Percentiles rank a stretch among this genome's conserved stretches.
Conservation (phyloP, 2,329 filamentous ascomycete species). For the Atkinsonella texensis region DNA sequence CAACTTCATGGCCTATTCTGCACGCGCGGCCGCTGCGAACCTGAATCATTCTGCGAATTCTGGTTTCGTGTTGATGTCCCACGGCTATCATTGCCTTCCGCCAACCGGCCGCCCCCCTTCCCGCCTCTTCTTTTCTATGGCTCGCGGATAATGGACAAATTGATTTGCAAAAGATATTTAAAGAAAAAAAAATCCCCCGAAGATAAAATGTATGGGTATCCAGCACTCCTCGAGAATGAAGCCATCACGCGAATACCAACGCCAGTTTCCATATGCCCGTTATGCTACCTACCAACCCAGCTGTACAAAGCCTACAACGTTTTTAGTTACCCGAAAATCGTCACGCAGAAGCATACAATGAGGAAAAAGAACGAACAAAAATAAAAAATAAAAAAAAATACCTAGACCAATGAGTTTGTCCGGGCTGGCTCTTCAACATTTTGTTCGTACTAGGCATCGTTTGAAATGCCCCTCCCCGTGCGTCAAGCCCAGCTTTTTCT, state of each 20-base stretch:
- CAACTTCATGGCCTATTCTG: no score
- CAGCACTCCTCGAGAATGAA: neutral
- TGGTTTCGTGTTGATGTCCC: no score
- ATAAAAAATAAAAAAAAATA: neutral
- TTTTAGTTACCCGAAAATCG: neutral
- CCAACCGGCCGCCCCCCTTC: no score
- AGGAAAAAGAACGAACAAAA: neutral
- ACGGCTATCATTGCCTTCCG: no score
- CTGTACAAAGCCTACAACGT: neutral
- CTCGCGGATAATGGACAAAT: no score
- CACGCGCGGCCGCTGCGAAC: no score
- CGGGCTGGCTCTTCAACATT: no score
- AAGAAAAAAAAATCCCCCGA: neutral
- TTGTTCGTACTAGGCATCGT: neutral
- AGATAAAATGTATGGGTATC: neutral
- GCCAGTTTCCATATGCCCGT: neutral
- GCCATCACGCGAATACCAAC: conserved; percentile 1
- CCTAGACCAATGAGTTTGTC: neutral
- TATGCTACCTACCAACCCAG: neutral
- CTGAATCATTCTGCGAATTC: no score
- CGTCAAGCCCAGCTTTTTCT: neutral
- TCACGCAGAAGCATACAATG: neutral
- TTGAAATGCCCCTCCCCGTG: no score
- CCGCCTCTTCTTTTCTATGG: no score
- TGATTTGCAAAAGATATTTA: no score